phyloP scores from a whole-genome alignment of 805 yeast genomes.

The Jamesozyma hellenica region DNA sequence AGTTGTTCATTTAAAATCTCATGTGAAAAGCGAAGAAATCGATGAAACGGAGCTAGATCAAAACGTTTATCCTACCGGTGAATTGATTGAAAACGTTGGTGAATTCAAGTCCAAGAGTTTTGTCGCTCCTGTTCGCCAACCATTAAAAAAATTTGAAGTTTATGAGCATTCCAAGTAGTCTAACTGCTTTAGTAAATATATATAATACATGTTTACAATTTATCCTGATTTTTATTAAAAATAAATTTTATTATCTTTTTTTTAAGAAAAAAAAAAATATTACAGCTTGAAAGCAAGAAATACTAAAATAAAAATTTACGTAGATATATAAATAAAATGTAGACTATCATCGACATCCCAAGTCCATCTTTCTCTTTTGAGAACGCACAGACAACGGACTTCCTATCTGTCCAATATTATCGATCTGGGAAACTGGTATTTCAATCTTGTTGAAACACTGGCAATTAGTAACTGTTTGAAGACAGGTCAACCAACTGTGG shows the following conservation, averaged over 20 bases:
- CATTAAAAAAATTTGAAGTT: slow-evolving; percentile 31
- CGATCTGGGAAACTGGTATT: slow-evolving; percentile 32
- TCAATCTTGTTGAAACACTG: slow-evolving; percentile 28
- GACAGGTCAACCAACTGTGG: slow-evolving; percentile 32
- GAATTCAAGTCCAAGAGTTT: slow-evolving; percentile 46
- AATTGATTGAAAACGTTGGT: slow-evolving; percentile 35
- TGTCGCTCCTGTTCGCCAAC: slow-evolving; percentile 54
- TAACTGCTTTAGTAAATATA: too few relatives aligned
- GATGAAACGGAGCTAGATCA: slow-evolving; percentile 18
- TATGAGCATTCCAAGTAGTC: slow-evolving; percentile 3
- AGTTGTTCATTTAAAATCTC: slow-evolving; percentile 55
- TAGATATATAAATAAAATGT: slow-evolving; percentile 13
- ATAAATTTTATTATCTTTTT: too few relatives aligned
- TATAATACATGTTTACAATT: too few relatives aligned
- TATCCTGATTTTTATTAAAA: too few relatives aligned
- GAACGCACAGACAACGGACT: slow-evolving; percentile 30
- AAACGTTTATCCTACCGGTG: slow-evolving; percentile 40
- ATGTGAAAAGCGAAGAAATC: slow-evolving; percentile 16
- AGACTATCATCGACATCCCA: slow-evolving; percentile 33
- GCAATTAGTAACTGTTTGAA: slow-evolving; percentile 31
- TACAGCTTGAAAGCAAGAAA: too few relatives aligned
- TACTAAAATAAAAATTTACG: too few relatives aligned
- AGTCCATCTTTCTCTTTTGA: slow-evolving; percentile 23
- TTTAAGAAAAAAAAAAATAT: too few relatives aligned
- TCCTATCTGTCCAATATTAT: slow-evolving; percentile 28